Evolutionary conservation across 345 rosid genomes (phyloP), one percentile per base, ranked within the genome.

Genomic region (Populus ilicifolia): DNA sequence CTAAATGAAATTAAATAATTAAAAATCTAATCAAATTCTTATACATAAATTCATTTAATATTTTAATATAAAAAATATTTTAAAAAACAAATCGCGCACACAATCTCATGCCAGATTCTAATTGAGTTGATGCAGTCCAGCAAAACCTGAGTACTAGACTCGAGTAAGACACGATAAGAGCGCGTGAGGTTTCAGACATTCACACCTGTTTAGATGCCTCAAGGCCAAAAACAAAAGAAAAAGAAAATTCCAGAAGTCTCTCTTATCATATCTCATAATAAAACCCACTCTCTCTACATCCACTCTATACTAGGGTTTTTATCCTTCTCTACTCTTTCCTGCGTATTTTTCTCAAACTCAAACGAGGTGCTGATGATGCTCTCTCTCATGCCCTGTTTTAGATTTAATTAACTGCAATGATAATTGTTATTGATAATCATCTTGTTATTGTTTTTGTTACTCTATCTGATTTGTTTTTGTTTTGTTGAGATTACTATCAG

Each of bases 231-330:
- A 52, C 46, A 43, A 16, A 74, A 17, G 10, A 23, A 29, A 21
- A 38, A 10, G 17, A 68, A 25, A 68, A 25, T 50, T 50, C 66
- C 66, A 66, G 71, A 78, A 72, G 72, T 48, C 70, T 66, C 71
- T 73, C 78, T 73, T 74, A 16, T 74, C 70, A 73, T 6, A 29
- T 68, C 14, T 41, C 46, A 41, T 41, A 41, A 68, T 44, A 74
- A 68, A 68, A n/a, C 50, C 61, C 29, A 20, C 16, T 35, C n/a
- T n/a, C 18, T 11, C 21, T 3, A 54, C 5, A 7, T 27, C 9
- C 25, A 10, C 10, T 16, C 1, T 23, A 1, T 18, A 5, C 27
- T 64, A 72, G 73, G 81, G 81, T 76, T 78, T 64, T 54, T 66
- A 72, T 59, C 69, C 27, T 10, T 52, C 23, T 52, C n/a, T 6